phyloP scores from a whole-genome alignment of 2,329 filamentous ascomycete genomes.

The Cercospora berteroae region DNA sequence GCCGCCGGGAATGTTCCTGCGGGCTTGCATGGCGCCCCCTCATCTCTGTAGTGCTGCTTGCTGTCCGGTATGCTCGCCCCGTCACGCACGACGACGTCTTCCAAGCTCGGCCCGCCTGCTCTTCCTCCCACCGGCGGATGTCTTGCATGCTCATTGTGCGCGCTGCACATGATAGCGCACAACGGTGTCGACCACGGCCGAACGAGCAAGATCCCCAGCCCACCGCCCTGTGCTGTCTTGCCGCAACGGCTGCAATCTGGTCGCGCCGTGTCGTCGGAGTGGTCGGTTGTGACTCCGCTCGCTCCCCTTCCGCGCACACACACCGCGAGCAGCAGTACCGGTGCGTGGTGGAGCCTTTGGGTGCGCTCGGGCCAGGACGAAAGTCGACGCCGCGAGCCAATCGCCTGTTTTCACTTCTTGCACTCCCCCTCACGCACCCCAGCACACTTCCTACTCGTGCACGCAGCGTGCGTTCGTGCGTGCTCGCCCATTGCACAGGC shows the following conservation, averaged over 20 bases:
- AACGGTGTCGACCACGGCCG: background rate
- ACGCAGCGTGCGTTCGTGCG: background rate
- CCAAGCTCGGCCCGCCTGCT: background rate
- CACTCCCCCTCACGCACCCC: background rate
- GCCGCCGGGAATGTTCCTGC: background rate
- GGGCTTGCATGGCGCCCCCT: background rate
- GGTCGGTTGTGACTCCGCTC: slow-evolving; percentile 5
- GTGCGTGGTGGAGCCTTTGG: background rate
- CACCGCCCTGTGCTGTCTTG: background rate
- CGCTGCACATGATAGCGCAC: slow-evolving; percentile 5
- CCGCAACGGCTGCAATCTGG: slow-evolving; percentile 12
- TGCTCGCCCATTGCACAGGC: background rate
- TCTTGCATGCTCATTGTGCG: slow-evolving; percentile 14
- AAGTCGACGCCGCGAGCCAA: background rate
- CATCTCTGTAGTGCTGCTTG: background rate
- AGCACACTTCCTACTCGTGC: background rate
- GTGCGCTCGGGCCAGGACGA: background rate
- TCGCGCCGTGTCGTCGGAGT: slow-evolving; percentile 10
- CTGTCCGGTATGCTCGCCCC: background rate
- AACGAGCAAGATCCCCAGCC: background rate
- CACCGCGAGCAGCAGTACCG: background rate
- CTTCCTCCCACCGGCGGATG: background rate
- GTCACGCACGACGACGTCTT: background rate
- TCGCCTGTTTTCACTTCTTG: background rate
- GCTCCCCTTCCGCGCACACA: background rate